These are phyloP conservation scores for Apiospora pterosperma DNA, from an alignment of 2,329 filamentous ascomycete species.

Conservation along the genomic window DNA sequence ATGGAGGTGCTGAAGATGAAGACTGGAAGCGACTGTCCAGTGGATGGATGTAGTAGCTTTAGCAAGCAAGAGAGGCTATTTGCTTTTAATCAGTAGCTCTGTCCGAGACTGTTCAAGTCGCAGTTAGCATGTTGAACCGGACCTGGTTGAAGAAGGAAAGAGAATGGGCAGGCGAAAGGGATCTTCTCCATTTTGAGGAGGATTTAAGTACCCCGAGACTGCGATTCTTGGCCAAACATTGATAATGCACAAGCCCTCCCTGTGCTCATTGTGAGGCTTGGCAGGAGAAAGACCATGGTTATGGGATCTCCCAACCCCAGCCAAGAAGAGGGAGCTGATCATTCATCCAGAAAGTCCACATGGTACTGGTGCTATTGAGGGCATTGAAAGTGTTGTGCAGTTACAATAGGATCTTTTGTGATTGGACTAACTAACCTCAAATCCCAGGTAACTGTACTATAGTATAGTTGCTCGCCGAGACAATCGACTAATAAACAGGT, in stretches of 20 bases:
- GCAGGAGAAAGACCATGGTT: background rate
- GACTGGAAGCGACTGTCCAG: background rate
- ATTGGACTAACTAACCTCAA: background rate
- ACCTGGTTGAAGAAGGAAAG: background rate
- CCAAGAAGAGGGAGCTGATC: background rate
- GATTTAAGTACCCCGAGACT: background rate
- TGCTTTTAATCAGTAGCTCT: background rate
- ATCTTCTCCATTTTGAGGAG: background rate
- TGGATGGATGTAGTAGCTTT: background rate
- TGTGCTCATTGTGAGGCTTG: background rate
- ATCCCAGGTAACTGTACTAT: background rate
- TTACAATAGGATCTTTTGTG: background rate
- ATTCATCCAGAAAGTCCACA: background rate
- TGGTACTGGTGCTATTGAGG: background rate
- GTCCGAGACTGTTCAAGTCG: background rate
- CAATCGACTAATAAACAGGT: background rate
- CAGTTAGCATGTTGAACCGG: background rate
- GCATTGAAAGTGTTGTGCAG: background rate
- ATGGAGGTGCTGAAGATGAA: background rate
- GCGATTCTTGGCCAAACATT: background rate
- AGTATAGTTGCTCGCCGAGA: background rate
- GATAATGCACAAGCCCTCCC: too few relatives aligned
- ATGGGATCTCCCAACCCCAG: background rate
- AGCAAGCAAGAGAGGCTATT: background rate
- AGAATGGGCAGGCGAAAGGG: background rate